Evolutionary conservation across 2,329 filamentous ascomycete species (phyloP).

Genomic region (Stemphylium lycopersici): DNA sequence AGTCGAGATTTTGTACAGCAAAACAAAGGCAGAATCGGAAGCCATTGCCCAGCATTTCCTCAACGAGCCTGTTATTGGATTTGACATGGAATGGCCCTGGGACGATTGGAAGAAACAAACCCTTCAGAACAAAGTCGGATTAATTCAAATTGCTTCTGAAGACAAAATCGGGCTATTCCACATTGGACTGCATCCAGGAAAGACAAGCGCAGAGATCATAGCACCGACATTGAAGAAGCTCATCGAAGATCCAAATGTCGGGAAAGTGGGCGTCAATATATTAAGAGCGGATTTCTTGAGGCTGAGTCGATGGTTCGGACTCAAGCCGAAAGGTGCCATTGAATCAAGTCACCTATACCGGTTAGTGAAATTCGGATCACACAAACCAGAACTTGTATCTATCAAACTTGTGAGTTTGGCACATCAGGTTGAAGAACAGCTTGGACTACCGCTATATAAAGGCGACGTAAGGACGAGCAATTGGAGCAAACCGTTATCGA

Average conservation of each 20-base stretch:
- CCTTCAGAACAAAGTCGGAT: conserved; percentile 72
- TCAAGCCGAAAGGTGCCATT: conserved; percentile 71
- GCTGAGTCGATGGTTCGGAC: conserved; percentile 67
- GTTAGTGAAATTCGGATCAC: conserved; percentile 70
- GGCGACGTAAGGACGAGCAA: conserved; percentile 76
- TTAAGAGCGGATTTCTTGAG: conserved; percentile 66
- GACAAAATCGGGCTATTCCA: conserved; percentile 83
- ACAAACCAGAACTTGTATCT: conserved; percentile 49
- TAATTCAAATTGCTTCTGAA: conserved; percentile 82
- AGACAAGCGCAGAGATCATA: conserved; percentile 62
- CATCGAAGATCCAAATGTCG: conserved; percentile 71
- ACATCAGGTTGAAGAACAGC: conserved; percentile 70
- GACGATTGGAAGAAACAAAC: conserved; percentile 55
- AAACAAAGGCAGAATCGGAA: conserved; percentile 70
- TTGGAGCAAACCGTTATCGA: conserved; percentile 70
- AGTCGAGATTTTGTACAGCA: conserved; percentile 80
- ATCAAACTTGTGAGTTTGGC: conserved; percentile 67
- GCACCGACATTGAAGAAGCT: conserved; percentile 72
- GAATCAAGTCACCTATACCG: conserved; percentile 85
- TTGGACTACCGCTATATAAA: conserved; percentile 79
- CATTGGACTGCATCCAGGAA: conserved; percentile 63
- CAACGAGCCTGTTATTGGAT: conserved; percentile 74
- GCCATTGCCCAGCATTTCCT: conserved; percentile 69
- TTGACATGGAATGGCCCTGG: conserved; percentile 84
- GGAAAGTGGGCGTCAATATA: conserved; percentile 80